A percentile compares a stretch with the other conserved stretches of the same genome.
Conservation (phyloP, 106 monocot species). For the Acorus gramineus region DNA sequence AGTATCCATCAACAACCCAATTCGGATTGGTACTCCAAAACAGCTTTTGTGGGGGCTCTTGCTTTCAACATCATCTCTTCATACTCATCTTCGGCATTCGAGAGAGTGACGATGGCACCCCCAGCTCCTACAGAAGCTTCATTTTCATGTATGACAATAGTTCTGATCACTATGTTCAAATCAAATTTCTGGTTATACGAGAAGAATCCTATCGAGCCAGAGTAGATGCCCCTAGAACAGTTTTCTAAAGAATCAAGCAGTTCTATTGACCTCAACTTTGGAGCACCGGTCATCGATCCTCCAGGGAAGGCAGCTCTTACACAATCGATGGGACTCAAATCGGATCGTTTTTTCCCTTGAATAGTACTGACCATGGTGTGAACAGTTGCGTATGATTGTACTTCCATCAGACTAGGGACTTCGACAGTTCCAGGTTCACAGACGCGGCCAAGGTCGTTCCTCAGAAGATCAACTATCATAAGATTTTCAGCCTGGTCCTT, state of each 20-base stretch:
- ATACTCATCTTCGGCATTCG: slow-evolving; percentile 70
- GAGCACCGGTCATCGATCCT: slow-evolving; percentile 97
- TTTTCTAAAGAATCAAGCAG: slow-evolving; percentile 77
- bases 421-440: slow-evolving; percentile 75
- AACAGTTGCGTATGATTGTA: slow-evolving; percentile 86
- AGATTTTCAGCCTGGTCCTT: slow-evolving; percentile 95
- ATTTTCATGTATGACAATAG: slow-evolving; percentile 55
- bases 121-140: slow-evolving; percentile 88
- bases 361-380: slow-evolving; percentile 93
- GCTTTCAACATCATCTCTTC: slow-evolving; percentile 92
- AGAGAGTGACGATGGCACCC: slow-evolving; percentile 79
- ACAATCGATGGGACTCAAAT: slow-evolving; percentile 47
- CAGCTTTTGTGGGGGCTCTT: slow-evolving; percentile 51
- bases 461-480: slow-evolving; percentile 96
- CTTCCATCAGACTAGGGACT: slow-evolving; percentile 69
- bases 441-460: slow-evolving; percentile 85
- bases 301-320: slow-evolving; percentile 91
- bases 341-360: slow-evolving; percentile 46
- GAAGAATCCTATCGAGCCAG: slow-evolving; percentile 89
- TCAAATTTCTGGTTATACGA: slow-evolving; percentile 89
- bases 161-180: slow-evolving; percentile 86
- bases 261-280: slow-evolving; percentile 91
- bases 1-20: neutral
- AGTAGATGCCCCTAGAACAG: slow-evolving; percentile 74
- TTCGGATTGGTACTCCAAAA: slow-evolving; percentile 24